phyloP scores from a whole-genome alignment of 306 rosid species.

The Citrullus amarus region DNA sequence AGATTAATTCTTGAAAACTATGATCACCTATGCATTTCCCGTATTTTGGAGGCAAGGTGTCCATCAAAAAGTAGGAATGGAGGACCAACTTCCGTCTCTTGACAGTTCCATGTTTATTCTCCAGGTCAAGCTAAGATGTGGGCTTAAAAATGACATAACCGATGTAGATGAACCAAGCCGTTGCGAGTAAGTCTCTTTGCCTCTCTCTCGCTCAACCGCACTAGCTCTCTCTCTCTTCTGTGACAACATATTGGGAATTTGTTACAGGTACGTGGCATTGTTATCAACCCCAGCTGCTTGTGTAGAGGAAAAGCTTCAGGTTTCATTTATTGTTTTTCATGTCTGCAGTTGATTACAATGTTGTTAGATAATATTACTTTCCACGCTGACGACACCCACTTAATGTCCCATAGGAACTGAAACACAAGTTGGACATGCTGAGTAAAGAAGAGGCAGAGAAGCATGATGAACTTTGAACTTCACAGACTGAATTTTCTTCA shows the following conservation, averaged over 20 bases:
- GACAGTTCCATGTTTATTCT: slow-evolving; percentile 15
- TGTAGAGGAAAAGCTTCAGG: slow-evolving; percentile 78
- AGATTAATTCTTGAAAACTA: not conserved
- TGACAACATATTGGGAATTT: slow-evolving; percentile 5
- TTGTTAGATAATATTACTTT: not conserved
- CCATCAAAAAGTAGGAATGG: not conserved
- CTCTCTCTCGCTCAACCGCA: not conserved
- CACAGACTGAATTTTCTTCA: not conserved
- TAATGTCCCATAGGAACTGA: slow-evolving; percentile 50
- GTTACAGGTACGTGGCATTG: slow-evolving; percentile 73
- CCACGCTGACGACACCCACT: not conserved
- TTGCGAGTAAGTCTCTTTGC: slow-evolving; percentile 66
- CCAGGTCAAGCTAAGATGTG: slow-evolving; percentile 85
- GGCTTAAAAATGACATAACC: slow-evolving; percentile 68
- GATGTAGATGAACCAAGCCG: slow-evolving; percentile 98
- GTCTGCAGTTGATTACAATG: not conserved
- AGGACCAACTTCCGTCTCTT: slow-evolving; percentile 1
- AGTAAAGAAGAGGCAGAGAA: slow-evolving; percentile 48
- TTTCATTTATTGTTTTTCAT: slow-evolving; percentile 16
- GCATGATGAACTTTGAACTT: slow-evolving; percentile 69
- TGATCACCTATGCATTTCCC: not conserved
- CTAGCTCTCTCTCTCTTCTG: slow-evolving; percentile 4
- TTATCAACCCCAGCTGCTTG: slow-evolving; percentile 78
- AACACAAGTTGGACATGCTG: slow-evolving; percentile 60
- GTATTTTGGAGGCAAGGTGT: not conserved